Evolutionary conservation across 768 basidiomycete genomes (phyloP).

Genomic region (Mycena galericulata): DNA sequence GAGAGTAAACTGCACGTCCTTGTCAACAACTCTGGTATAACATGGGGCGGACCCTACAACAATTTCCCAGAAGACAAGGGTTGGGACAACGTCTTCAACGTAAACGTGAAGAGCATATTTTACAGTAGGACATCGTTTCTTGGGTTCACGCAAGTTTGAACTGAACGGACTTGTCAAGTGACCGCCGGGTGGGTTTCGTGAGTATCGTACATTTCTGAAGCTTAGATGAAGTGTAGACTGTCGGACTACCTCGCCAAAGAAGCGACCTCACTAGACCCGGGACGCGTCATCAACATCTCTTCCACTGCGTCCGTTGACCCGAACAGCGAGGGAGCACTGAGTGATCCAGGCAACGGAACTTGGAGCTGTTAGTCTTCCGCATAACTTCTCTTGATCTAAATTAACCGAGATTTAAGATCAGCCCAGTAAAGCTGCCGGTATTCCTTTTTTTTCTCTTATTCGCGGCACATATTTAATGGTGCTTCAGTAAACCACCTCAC

Average conservation of each 20-base stretch:
- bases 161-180: slow-evolving; percentile 51
- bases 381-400: neutral
- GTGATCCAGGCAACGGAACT: slow-evolving; percentile 69
- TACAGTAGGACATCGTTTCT: too few species aligned
- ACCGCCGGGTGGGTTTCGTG: slow-evolving; percentile 57
- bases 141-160: too few species aligned
- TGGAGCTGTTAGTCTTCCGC: slow-evolving; percentile 76
- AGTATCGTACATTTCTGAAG: too few species aligned
- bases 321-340: slow-evolving; percentile 61
- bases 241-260: slow-evolving; percentile 76
- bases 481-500: slow-evolving; percentile 82
- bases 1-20: too few species aligned
- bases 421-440: slow-evolving; percentile 86
- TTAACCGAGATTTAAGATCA: slow-evolving; percentile 61
- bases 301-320: slow-evolving; percentile 73
- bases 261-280: slow-evolving; percentile 72
- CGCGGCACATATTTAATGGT: neutral
- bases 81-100: too few species aligned
- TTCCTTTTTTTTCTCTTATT: slow-evolving; percentile 23
- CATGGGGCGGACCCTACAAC: too few species aligned
- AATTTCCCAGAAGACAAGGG: too few species aligned
- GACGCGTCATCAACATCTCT: slow-evolving; percentile 86
- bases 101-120: too few species aligned
- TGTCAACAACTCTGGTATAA: too few species aligned
- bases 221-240: slow-evolving; percentile 49